Conservation (phyloP, 1,284 basidiomycete genomes). For the Ceratobasidium theobromae region DNA sequence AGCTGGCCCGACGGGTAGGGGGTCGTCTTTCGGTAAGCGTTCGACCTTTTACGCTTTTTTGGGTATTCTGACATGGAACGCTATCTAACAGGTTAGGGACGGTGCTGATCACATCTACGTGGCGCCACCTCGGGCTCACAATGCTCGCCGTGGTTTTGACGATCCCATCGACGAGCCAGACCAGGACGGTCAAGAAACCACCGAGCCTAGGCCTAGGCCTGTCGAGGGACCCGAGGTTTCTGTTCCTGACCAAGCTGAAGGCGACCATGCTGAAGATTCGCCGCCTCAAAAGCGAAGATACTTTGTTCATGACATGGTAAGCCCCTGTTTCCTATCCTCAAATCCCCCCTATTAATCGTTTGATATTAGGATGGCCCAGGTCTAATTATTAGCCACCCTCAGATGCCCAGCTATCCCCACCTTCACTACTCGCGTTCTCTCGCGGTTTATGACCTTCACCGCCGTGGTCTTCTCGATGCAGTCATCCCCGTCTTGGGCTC, state of each 20-base stretch:
- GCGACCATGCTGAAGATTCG: not conserved
- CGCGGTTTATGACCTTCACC: not conserved
- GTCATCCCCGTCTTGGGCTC: slow-evolving; percentile 14
- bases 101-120: not conserved
- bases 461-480: slow-evolving; percentile 16
- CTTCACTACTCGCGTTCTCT: not conserved
- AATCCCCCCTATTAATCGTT: not conserved
- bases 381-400: not conserved
- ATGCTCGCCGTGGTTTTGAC: not conserved
- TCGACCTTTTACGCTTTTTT: too few relatives aligned
- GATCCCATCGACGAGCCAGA: slow-evolving; percentile 3
- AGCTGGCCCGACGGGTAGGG: too few relatives aligned
- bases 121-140: not conserved
- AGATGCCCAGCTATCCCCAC: not conserved
- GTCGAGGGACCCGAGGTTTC: too few relatives aligned
- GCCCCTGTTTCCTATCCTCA: not conserved
- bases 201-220: not conserved
- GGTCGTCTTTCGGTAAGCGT: too few relatives aligned
- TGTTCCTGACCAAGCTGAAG: too few relatives aligned
- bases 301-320: not conserved
- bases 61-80: too few relatives aligned
- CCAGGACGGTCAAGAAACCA: not conserved
- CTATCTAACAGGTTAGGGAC: too few relatives aligned
- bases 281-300: not conserved
- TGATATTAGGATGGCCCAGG: not conserved